Conservation (phyloP, 164 flowering plant species). For the Vitis rupestris region DNA sequence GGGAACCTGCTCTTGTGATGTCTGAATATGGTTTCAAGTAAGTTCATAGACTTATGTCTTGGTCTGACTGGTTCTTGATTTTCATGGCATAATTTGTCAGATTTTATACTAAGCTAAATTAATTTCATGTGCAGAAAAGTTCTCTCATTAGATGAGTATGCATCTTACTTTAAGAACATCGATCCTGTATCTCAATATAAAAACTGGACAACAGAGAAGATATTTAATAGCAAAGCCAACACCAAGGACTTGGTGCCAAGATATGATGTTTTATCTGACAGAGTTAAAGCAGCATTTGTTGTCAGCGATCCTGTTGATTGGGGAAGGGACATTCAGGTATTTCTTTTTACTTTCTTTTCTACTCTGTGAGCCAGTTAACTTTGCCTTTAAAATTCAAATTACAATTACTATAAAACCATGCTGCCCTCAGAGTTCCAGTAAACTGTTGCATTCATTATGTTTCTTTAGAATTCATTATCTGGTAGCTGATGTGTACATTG, state of each 20-base stretch:
- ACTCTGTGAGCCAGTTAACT: background rate
- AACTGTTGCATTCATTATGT: background rate
- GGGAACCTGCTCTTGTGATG: conserved; percentile 39
- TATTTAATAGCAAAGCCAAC: background rate
- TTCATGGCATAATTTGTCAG: background rate
- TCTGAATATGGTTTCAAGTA: conserved; percentile 43
- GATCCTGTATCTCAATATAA: conserved; percentile 39
- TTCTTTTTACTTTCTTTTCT: background rate
- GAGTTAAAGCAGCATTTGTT: conserved; percentile 68
- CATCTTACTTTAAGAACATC: conserved; percentile 30
- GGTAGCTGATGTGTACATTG: too few relatives aligned
- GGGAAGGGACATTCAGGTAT: conserved; percentile 93
- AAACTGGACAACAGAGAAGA: conserved; percentile 19
- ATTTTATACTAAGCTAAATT: background rate
- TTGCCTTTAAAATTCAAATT: background rate
- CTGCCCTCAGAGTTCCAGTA: background rate
- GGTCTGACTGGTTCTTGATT: background rate
- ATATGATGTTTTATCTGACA: conserved; percentile 39
- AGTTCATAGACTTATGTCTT: conserved; percentile 5
- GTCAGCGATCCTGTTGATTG: conserved; percentile 92
- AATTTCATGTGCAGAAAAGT: conserved; percentile 24
- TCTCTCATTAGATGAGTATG: conserved; percentile 32
- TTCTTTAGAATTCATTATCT: too few relatives aligned
- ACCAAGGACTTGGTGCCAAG: conserved; percentile 13
- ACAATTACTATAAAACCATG: too few relatives aligned